Evolutionary conservation across 2,329 filamentous ascomycete genomes (phyloP).

Genomic region (Penicillium sp.): DNA sequence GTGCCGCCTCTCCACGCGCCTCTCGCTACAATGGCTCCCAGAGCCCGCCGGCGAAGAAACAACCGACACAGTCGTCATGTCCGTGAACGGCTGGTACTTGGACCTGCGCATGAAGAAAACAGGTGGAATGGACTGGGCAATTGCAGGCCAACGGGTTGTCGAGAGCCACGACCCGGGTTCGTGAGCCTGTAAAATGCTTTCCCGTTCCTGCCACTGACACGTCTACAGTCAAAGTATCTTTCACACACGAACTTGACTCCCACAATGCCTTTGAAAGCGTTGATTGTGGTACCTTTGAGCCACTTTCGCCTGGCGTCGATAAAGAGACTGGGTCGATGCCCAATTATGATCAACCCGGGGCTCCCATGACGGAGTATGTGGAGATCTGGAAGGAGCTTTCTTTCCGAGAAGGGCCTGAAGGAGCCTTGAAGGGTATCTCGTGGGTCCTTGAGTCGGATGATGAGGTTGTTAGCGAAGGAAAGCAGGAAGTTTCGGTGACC

Average conservation of each 20-base stretch:
- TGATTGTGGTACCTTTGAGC: slow-evolving; percentile 39
- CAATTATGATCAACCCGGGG: slow-evolving; percentile 33
- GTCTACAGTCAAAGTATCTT: slow-evolving; percentile 33
- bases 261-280: slow-evolving; percentile 31
- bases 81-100: slow-evolving; percentile 44
- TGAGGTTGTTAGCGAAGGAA: slow-evolving; percentile 6
- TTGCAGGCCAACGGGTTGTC: slow-evolving; percentile 42
- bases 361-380: slow-evolving; percentile 54
- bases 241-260: slow-evolving; percentile 42
- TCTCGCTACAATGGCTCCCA: slow-evolving; percentile 46
- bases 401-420: slow-evolving; percentile 31
- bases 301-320: slow-evolving; percentile 41
- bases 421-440: slow-evolving; percentile 20
- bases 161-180: slow-evolving; percentile 36
- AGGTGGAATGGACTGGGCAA: slow-evolving; percentile 43
- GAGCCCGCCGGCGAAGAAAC: slow-evolving; percentile 39
- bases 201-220: background rate
- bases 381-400: slow-evolving; percentile 61
- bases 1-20: slow-evolving; percentile 38
- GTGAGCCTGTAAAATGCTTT: slow-evolving; percentile 5
- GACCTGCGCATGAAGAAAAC: slow-evolving; percentile 44
- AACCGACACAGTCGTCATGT: slow-evolving; percentile 46
- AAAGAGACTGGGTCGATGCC: slow-evolving; percentile 43
- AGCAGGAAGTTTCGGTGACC: slow-evolving; percentile 17
- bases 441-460: slow-evolving; percentile 32